Base-by-base conservation (phyloP, 2,329 filamentous ascomycete species). In the Ceratocystis cacaofunesta region DNA sequence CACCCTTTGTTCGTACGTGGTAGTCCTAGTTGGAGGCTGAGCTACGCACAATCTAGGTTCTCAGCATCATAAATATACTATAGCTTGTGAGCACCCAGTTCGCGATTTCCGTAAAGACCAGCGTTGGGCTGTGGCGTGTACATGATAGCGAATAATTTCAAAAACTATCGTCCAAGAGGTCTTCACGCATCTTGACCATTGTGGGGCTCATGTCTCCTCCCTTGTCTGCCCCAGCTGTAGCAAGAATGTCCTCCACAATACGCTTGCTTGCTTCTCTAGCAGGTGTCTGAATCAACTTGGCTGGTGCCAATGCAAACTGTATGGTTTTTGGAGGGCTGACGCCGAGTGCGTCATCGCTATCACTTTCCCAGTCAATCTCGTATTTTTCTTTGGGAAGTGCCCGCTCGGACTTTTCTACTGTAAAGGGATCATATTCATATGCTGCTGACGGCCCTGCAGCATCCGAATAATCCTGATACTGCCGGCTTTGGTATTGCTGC, bases 291-390 rank as follows among this genome's bases (percentile, higher is more conserved):
- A 92, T 74, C 25, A 95, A 76, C 72, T 88, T 86, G 50, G 85
- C 88, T 64, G 87, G 87, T 62, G 88, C 88, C 61, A 95, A 76
- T 57, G 88, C 86, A 74, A 95, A 95, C 71, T 92, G 88, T 68
- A 95, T 92, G 10, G 90, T 94, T 79, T 97, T 97, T 0, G 94
- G 94, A 32, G 94, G 94, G 71, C 90, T 96, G 75, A 91, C 87
- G 5, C 86, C 89, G 28, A 80, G 80, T 48, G 83, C 83, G 8
- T 85, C 83, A 32, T 88, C 87, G 65, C 85, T 85, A 68, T 91
- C 87, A 70, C 85, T 88, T 64, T 92, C 87, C 86, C 90, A 94
- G 19, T 79, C 80, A 66, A 85, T 83, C 72, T 86, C 84, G 64
- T 83, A 81, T 66, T 73, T 67, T 12, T 63, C 52, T 28, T 58